Percentiles rank a stretch among this genome's conserved stretches.
Conservation (phyloP, 805 yeast genomes). For the Candida insectorum region DNA sequence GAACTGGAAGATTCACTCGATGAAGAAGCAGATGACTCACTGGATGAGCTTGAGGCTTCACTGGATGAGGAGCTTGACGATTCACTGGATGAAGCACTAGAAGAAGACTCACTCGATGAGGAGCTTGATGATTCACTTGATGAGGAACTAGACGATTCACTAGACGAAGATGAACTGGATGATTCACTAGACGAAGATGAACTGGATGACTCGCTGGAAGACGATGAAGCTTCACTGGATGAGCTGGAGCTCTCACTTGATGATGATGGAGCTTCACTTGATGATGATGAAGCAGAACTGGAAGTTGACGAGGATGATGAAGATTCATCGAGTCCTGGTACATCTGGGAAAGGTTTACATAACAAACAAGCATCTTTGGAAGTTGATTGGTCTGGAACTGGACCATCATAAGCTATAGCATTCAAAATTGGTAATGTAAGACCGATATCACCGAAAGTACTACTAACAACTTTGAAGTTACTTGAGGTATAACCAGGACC, state of each 20-base stretch:
- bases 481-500: conserved; percentile 17
- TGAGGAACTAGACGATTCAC: conserved; percentile 1
- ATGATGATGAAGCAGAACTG: conserved; percentile 1
- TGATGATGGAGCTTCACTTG: conserved; percentile 4
- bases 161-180: conserved; percentile 6
- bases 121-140: conserved; percentile 1
- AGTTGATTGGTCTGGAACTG: conserved; percentile 11
- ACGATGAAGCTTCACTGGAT: conserved; percentile 6
- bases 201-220: neutral
- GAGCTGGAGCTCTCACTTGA: conserved; percentile 3
- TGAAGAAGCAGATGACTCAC: conserved; percentile 3
- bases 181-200: conserved; percentile 2
- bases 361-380: conserved; percentile 13
- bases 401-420: conserved; percentile 12
- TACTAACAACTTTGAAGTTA: conserved; percentile 6
- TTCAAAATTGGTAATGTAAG: conserved; percentile 6
- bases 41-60: conserved; percentile 1
- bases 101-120: neutral
- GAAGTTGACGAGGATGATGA: conserved; percentile 7
- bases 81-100: conserved; percentile 2
- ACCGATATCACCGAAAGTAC: conserved; percentile 12
- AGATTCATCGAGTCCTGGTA: conserved; percentile 10
- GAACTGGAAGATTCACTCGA: conserved; percentile 4
- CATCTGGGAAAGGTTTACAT: conserved; percentile 13
- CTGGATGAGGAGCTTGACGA: conserved; percentile 2